These are phyloP conservation scores for Gossypium thurberi DNA, from an alignment of 345 rosid species.

Conservation along the genomic window DNA sequence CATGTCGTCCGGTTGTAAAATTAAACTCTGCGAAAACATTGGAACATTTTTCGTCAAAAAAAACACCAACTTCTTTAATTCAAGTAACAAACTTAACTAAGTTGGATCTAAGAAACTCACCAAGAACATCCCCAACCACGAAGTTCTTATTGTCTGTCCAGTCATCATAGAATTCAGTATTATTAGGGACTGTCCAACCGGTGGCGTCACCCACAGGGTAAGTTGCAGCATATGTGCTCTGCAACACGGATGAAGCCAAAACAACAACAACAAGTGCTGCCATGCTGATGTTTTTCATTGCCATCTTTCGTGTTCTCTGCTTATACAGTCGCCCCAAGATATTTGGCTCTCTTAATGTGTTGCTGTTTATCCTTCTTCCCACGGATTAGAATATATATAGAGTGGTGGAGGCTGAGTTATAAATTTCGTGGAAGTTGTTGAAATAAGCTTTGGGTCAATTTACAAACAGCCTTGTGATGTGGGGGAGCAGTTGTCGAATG, in stretches of 20 bases:
- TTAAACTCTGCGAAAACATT: conserved; percentile 23
- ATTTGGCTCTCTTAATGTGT: not conserved
- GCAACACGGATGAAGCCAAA: conserved; percentile 12
- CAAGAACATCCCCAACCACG: conserved; percentile 29
- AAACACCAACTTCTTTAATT: not conserved
- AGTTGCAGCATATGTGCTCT: conserved; percentile 12
- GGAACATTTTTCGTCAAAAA: not conserved
- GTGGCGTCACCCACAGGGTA: conserved; percentile 28
- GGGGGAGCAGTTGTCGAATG: not conserved
- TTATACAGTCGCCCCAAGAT: conserved; percentile 19
- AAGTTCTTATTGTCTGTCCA: conserved; percentile 30
- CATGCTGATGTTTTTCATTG: not conserved
- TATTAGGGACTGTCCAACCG: conserved; percentile 28
- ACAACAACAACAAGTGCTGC: not conserved
- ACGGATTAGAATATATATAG: not conserved
- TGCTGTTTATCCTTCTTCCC: not conserved
- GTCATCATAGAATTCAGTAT: conserved; percentile 13
- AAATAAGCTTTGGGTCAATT: not conserved
- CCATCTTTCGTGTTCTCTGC: conserved; percentile 29
- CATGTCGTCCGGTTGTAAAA: conserved; percentile 21
- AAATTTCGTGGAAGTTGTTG: not conserved
- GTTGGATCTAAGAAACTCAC: conserved; percentile 17
- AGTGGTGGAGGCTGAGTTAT: not conserved
- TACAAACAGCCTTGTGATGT: not conserved
- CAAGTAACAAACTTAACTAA: not conserved